phyloP scores from a whole-genome alignment of 306 rosid species.

The Ceratonia siliqua region DNA sequence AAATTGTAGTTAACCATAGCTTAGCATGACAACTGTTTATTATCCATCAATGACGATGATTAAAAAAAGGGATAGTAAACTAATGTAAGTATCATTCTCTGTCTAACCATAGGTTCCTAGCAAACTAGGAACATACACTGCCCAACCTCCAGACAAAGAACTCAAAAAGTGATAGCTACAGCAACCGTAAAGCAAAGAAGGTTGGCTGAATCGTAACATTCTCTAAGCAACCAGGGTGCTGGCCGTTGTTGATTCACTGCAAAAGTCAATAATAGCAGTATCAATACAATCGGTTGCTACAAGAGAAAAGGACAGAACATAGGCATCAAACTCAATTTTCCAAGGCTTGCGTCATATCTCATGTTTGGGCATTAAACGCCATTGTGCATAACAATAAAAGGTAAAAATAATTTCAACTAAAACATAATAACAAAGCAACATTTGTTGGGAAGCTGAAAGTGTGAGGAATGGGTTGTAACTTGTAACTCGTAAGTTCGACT shows the following conservation, averaged over 20 bases:
- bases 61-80: background rate
- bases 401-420: no score
- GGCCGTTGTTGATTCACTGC: conserved; percentile 29
- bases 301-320: background rate
- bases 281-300: background rate
- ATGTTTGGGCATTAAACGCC: background rate
- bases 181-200: background rate
- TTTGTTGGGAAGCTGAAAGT: no score
- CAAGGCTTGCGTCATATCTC: background rate
- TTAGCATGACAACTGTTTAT: background rate
- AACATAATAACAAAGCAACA: no score
- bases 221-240: conserved; percentile 27
- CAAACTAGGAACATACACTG: background rate
- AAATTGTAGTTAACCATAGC: background rate
- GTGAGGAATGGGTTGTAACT: no score
- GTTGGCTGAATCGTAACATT: background rate
- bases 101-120: background rate
- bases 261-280: background rate
- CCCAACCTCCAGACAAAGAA: background rate
- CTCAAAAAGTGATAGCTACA: background rate
- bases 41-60: background rate
- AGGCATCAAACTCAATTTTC: background rate
- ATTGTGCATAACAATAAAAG: background rate
- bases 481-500: no score
- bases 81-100: background rate